Evolutionary conservation across 2,329 filamentous ascomycete species (phyloP), one percentile per base, ranked within the genome.

Genomic region (Phialophora chinensis): DNA sequence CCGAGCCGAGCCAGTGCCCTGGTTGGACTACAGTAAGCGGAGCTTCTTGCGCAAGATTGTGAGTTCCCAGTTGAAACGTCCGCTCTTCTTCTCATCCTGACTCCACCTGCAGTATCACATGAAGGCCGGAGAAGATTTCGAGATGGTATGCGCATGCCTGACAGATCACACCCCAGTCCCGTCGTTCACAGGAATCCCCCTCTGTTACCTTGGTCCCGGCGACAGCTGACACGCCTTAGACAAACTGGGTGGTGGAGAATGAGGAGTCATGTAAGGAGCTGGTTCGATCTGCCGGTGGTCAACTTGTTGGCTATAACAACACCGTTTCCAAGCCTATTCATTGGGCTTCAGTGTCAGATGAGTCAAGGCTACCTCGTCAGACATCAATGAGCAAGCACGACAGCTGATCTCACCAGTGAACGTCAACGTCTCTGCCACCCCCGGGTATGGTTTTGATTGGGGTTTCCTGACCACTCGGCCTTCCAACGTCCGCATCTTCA

Each of bases 401-500:
- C 14, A 27, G 29, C 27, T 50, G 47, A 35, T 33, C 10, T 7
- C 17, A 47, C 23, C n/a, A 38, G 44, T 60, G 42, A 60, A 50
- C n/a, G 44, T 52, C 27, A 33, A 60, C 27, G 23, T 60, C 25
- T 14, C 17, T 17, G 44, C 25, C 11, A 6, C 8, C 20, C 44
- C 44, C 23, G 25, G 61, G n/a, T 29, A 35, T 8, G 53, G 20
- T n/a, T 63, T 58, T 23, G 20, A 52, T 4, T 63, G 61, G 53
- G 53, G 61, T 0, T 63, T 38, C 42, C n/a, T 65, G 20, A 55
- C 56, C 4, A 55, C 62, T 52, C 23, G 47, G 17, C 57, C 56
- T 38, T 29, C 25, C 25, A 65, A 60, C 29, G 55, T 65, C n/a
- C 52, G 53, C 2, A 63, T 63, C n/a, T 63, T 63, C 61, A 58